Evolutionary conservation across 768 basidiomycete genomes (phyloP).

Genomic region (Tremella mesenterica): DNA sequence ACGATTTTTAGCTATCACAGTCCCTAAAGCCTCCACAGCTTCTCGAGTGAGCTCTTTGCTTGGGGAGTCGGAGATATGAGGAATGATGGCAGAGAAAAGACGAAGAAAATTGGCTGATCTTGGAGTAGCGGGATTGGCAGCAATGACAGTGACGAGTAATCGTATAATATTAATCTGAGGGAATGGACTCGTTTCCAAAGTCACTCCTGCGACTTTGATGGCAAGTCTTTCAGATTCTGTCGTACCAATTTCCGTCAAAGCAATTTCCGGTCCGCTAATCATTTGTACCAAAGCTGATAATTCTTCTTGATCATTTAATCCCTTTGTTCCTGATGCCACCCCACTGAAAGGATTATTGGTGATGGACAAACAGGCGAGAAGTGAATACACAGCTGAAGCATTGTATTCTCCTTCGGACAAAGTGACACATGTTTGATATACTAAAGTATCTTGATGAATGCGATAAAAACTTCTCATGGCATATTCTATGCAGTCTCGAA

Average conservation of each 20-base stretch:
- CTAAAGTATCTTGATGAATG: slow-evolving; percentile 32
- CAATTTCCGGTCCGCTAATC: slow-evolving; percentile 32
- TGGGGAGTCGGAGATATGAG: slow-evolving; percentile 14
- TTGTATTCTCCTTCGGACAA: slow-evolving; percentile 18
- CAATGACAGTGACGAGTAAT: slow-evolving; percentile 36
- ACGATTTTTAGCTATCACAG: slow-evolving; percentile 17
- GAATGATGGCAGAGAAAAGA: slow-evolving; percentile 20
- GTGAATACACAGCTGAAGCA: slow-evolving; percentile 14
- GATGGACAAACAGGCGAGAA: slow-evolving; percentile 20
- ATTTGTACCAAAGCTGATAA: slow-evolving; percentile 30
- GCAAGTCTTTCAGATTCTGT: slow-evolving; percentile 25
- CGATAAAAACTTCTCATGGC: slow-evolving; percentile 28
- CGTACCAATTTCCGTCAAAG: slow-evolving; percentile 26
- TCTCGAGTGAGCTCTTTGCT: slow-evolving; percentile 18
- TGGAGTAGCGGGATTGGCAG: slow-evolving; percentile 24
- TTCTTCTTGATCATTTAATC: slow-evolving; percentile 31
- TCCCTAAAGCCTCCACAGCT: slow-evolving; percentile 27
- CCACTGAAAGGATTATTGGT: slow-evolving; percentile 12
- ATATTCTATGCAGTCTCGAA: slow-evolving; percentile 31
- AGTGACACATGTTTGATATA: slow-evolving; percentile 27
- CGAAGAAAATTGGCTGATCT: slow-evolving; percentile 17
- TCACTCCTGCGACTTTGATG: slow-evolving; percentile 15
- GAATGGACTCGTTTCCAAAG: slow-evolving; percentile 20
- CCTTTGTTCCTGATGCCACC: slow-evolving; percentile 25
- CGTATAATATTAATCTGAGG: slow-evolving; percentile 26